phyloP scores from a whole-genome alignment of 2,329 filamentous ascomycete genomes.

The Dactylonectria macrodidyma region DNA sequence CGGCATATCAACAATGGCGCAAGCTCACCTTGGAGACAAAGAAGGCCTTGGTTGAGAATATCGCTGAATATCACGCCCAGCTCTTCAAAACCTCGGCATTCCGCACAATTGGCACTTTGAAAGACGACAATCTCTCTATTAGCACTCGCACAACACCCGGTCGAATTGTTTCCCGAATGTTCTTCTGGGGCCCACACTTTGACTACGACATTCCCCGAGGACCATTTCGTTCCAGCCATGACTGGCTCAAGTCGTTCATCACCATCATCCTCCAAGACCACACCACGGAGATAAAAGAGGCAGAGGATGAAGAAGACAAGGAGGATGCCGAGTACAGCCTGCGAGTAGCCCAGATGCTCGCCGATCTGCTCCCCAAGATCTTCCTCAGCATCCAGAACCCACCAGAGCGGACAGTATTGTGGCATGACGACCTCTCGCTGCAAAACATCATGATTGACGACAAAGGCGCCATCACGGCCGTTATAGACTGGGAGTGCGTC shows the following conservation, averaged over 20 bases:
- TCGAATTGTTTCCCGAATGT: constrained; percentile 50
- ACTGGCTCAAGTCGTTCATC: constrained; percentile 54
- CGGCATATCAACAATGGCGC: constrained; percentile 42
- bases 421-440: constrained; percentile 54
- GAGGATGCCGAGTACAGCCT: constrained; percentile 51
- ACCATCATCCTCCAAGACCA: constrained; percentile 51
- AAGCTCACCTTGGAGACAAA: constrained; percentile 53
- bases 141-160: constrained; percentile 31
- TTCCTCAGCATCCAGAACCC: constrained; percentile 47
- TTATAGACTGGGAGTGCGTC: constrained; percentile 62
- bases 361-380: constrained; percentile 49
- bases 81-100: constrained; percentile 3
- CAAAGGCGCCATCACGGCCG: constrained; percentile 51
- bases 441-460: constrained; percentile 59
- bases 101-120: constrained; percentile 42
- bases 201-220: constrained; percentile 53
- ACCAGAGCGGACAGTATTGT: constrained; percentile 52
- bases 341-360: constrained; percentile 47
- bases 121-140: constrained; percentile 2
- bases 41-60: constrained; percentile 25
- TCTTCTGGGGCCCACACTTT: constrained; percentile 53
- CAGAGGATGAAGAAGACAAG: constrained; percentile 47
- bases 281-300: constrained; percentile 35
- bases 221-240: constrained; percentile 55
- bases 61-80: constrained; percentile 24